Evolutionary conservation across 2,329 filamentous ascomycete genomes (phyloP), one percentile per base, ranked within the genome.

Genomic region (Epichloe coenophiala): DNA sequence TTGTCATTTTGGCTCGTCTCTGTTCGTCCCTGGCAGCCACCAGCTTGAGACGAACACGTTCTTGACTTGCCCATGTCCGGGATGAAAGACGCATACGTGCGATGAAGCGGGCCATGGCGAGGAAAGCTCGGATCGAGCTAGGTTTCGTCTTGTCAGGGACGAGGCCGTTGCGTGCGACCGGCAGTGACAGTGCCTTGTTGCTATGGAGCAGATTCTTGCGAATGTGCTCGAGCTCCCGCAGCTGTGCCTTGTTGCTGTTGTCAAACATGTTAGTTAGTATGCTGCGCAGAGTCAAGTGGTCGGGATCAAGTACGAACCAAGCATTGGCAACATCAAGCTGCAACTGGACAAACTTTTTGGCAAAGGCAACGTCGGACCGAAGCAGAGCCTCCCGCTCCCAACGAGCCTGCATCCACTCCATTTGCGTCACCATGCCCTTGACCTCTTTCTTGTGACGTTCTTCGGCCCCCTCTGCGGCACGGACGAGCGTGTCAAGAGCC

Each of bases 211-310:
- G 58, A 48, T 69, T 64, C 55, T 64, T 67, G 56, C 69, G 88
- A 74, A 96, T 95, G 59, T 86, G 78, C 59, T 85, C 80, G 55
- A 97, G 82, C 62, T 96, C 84, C 48, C 83, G 80, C 53, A 97
- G 81, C 65, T 97, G 88, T 54, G 88, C 86, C 66, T 91, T 84
- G 72, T 97, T 98, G 71, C 93, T 97, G 66, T 65, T 19, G 39
- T 39, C 38, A 41, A 40, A 27, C 4, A 35, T 44, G 41, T 55
- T 27, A 17, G 48, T 39, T 43, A 23, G 40, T 13, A 5, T 38
- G 33, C 19, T 19, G 38, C 12, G 15, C 9, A 15, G 5, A 33
- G 27, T 58, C 51, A 50, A 31, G 45, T 19, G 43, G 23, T n/a
- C 21, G 40, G 38, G 12, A 21, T 31, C 1, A 41, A 11, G 13